These are phyloP conservation scores for Cylindrodendrum hubeiense DNA, from an alignment of 2,329 filamentous ascomycete genomes.

Conservation along the genomic window DNA sequence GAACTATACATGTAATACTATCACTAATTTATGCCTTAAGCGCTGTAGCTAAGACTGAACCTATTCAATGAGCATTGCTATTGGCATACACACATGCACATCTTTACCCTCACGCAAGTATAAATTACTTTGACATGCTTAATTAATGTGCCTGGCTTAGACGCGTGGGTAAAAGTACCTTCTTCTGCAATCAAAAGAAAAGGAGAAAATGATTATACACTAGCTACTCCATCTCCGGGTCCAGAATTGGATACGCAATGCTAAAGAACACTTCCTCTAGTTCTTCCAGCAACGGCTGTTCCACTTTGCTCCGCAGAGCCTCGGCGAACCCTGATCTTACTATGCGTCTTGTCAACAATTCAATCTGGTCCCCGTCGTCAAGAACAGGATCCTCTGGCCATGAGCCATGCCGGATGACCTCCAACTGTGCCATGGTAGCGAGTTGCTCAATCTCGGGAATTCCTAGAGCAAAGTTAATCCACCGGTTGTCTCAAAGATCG, in stretches of 20 bases:
- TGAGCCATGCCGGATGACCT: not conserved
- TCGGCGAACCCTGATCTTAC: not conserved
- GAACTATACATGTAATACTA: conserved; percentile 19
- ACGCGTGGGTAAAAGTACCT: too few relatives aligned
- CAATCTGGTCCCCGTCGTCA: not conserved
- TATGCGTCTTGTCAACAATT: not conserved
- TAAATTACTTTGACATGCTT: too few relatives aligned
- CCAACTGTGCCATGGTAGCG: not conserved
- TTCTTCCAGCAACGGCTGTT: not conserved
- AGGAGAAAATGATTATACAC: too few relatives aligned
- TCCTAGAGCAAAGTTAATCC: not conserved
- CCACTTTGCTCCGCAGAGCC: not conserved
- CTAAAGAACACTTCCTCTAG: not conserved
- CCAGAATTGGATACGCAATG: not conserved
- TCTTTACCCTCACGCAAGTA: too few relatives aligned
- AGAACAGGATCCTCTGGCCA: not conserved
- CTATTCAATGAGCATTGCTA: too few relatives aligned
- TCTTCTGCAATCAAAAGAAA: too few relatives aligned
- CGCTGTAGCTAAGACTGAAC: not conserved
- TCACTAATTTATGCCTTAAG: not conserved
- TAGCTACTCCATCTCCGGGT: too few relatives aligned
- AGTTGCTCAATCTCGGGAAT: not conserved
- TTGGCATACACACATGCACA: too few relatives aligned
- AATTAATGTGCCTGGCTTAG: too few relatives aligned
- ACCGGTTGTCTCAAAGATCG: too few relatives aligned